These are phyloP conservation scores for Ophiostoma ulmi DNA, from an alignment of 2,329 filamentous ascomycete species.

Conservation along the genomic window DNA sequence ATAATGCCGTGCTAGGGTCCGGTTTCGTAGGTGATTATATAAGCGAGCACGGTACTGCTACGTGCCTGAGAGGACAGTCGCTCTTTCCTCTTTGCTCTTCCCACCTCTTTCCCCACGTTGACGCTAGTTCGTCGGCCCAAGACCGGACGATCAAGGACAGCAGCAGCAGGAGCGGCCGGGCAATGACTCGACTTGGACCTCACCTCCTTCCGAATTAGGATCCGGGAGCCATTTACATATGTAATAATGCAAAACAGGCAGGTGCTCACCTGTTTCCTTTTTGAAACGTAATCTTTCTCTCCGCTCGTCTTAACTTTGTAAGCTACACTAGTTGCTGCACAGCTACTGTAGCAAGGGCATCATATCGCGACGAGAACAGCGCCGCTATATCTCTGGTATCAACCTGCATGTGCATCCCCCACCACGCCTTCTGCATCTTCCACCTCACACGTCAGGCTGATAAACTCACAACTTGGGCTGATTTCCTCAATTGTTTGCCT, in stretches of 20 bases:
- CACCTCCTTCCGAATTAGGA: constrained; percentile 4
- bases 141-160: background rate
- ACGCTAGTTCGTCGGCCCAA: constrained; percentile 5
- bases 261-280: background rate
- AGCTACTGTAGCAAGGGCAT: background rate
- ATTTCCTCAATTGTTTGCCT: background rate
- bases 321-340: no score
- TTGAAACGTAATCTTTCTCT: background rate
- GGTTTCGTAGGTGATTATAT: background rate
- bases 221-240: background rate
- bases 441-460: background rate
- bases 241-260: background rate
- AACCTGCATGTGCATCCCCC: background rate
- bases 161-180: background rate
- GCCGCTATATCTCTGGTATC: constrained; percentile 1
- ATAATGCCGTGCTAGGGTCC: constrained; percentile 11
- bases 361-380: background rate
- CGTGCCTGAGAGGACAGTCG: background rate
- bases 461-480: background rate
- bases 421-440: background rate
- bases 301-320: background rate
- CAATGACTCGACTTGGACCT: background rate
- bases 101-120: constrained; percentile 5
- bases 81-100: background rate
- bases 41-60: background rate